Evolutionary conservation across 129 eudicot genomes (phyloP), one percentile per base, ranked within the genome.

Genomic region (Heracleum sosnowskyi): DNA sequence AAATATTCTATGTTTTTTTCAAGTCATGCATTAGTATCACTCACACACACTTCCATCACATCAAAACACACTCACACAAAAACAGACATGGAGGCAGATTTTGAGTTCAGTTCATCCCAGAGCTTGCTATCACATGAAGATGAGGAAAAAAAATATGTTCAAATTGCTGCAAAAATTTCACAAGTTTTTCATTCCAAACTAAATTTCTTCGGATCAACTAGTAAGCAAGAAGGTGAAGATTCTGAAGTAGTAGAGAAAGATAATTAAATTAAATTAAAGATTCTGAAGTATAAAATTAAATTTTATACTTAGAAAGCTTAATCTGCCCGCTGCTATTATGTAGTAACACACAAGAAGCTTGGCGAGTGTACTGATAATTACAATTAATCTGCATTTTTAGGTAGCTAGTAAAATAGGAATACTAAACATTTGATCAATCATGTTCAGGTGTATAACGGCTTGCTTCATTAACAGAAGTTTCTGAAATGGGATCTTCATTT

Each of bases 391-490:
- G 75, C 45, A 70, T 37, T 70, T 57, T n/a, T 10, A 26, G 75
- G 75, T 22, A 70, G 75, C 46, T 70, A 17, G 75, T 37, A 20
- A 17, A 37, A 34, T 37, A 5, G 75, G 41, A 17, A 70, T 39
- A 17, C 17, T 70, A 9, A 70, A 37, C 3, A 20, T 16, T n/a
- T 35, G 28, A 69, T 33, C 46, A 37, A 35, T 20, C 73, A 64
- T 47, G 78, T 76, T 71, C 81, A 78, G 91, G 91, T 83, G 80
- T 79, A 55, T 81, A 86, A 83, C 75, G 89, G 87, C 51, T 66
- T 85, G 60, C 72, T 83, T 39, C 68, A 82, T n/a, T n/a, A n/a
- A n/a, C n/a, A n/a, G n/a, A n/a, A n/a, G n/a, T n/a, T n/a, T n/a
- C n/a, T n/a, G n/a, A n/a, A n/a, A n/a, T n/a, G n/a, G n/a, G n/a